These are phyloP conservation scores for Scheffersomyces insectosa DNA, from an alignment of 1,139 yeast species.

Conservation along the genomic window DNA sequence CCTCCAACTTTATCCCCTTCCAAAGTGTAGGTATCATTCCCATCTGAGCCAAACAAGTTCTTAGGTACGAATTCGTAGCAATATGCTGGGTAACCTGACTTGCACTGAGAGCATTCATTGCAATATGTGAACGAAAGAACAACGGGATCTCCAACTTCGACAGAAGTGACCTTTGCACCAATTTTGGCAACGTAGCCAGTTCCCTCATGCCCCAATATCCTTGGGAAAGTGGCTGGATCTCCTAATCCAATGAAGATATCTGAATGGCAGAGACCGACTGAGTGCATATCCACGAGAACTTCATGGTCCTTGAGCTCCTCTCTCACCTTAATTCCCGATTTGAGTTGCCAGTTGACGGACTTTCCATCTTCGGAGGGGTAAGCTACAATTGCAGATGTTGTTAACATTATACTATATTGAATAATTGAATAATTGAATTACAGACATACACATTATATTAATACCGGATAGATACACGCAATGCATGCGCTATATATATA, in stretches of 20 bases:
- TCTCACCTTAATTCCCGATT: slow-evolving; percentile 2
- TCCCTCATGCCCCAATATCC: slow-evolving; percentile 6
- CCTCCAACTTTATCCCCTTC: slow-evolving; percentile 1
- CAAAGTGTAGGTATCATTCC: not conserved
- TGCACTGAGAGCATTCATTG: slow-evolving; percentile 2
- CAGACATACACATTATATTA: too few species aligned
- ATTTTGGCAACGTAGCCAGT: slow-evolving; percentile 3
- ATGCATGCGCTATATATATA: too few species aligned
- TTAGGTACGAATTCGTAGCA: not conserved
- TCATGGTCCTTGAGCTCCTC: slow-evolving; percentile 4
- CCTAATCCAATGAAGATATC: slow-evolving; percentile 1
- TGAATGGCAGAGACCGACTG: slow-evolving; percentile 6
- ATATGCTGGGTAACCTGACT: not conserved
- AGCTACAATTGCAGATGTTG: slow-evolving; percentile 3
- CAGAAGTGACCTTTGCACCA: slow-evolving; percentile 2
- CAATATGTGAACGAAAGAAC: slow-evolving; percentile 5
- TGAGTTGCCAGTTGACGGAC: slow-evolving; percentile 3
- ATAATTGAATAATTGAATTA: too few species aligned
- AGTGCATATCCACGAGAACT: slow-evolving; percentile 5
- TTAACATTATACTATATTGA: not conserved
- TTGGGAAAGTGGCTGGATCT: not conserved
- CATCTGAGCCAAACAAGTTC: slow-evolving; percentile 1
- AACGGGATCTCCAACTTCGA: slow-evolving; percentile 4
- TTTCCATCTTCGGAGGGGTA: slow-evolving; percentile 4
- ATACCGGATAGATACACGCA: too few species aligned